Evolutionary conservation across 2,329 filamentous ascomycete species (phyloP).

Genomic region (Fusarium nanum): DNA sequence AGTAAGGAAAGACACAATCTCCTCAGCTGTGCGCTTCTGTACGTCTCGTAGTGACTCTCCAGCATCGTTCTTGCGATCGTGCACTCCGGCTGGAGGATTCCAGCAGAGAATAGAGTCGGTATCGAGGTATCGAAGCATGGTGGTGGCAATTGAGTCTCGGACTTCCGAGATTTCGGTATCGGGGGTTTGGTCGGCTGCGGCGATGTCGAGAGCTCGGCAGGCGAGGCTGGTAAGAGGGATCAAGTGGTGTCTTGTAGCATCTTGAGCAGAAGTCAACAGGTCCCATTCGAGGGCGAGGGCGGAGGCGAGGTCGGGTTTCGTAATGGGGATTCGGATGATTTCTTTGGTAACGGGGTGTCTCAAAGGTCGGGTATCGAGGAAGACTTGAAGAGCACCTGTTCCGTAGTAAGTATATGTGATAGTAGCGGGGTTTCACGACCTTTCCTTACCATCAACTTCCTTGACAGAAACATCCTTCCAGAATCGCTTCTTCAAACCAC

Average conservation of each 20-base stretch:
- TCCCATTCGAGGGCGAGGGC: conserved; percentile 96
- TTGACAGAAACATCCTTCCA: conserved; percentile 86
- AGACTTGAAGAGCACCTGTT: conserved; percentile 66
- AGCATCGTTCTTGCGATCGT: conserved; percentile 59
- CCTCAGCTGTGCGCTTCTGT: conserved; percentile 76
- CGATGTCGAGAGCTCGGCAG: conserved; percentile 86
- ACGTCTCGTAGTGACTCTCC: conserved; percentile 74
- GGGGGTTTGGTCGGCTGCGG: conserved; percentile 67
- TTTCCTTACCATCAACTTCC: conserved; percentile 69
- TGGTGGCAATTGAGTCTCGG: conserved; percentile 72
- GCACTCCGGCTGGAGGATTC: conserved; percentile 68
- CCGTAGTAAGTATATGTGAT: conserved; percentile 15
- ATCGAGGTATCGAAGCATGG: conserved; percentile 85
- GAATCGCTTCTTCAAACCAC: conserved; percentile 75
- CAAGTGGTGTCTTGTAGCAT: conserved; percentile 86
- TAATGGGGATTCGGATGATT: conserved; percentile 76
- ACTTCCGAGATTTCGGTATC: conserved; percentile 59
- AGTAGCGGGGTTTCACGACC: background rate
- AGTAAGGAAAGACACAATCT: conserved; percentile 78
- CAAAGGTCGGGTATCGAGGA: conserved; percentile 83
- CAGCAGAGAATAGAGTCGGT: conserved; percentile 95
- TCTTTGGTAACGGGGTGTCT: conserved; percentile 79
- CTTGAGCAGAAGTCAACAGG: conserved; percentile 80
- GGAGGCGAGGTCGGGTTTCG: conserved; percentile 83
- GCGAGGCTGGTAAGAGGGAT: conserved; percentile 90